Evolutionary conservation across 805 yeast species (phyloP).

Genomic region (Saccharomycopsis schoenii): DNA sequence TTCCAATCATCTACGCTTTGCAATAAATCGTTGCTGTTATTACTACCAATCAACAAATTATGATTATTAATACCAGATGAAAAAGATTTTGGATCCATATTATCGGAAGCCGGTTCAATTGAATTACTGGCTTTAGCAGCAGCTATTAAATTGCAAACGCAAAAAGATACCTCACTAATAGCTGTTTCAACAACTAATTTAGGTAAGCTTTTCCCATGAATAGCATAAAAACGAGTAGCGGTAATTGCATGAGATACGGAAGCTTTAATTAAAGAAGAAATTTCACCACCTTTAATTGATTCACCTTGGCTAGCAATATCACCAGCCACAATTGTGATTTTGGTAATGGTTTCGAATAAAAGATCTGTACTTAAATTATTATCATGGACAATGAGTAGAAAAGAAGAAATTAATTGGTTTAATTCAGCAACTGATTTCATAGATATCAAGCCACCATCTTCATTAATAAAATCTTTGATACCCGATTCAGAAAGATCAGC

Average conservation of each 20-base stretch:
- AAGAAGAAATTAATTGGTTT: conserved; percentile 32
- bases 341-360: conserved; percentile 43
- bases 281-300: conserved; percentile 27
- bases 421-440: conserved; percentile 34
- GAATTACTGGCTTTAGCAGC: conserved; percentile 35
- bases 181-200: conserved; percentile 64
- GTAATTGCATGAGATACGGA: conserved; percentile 69
- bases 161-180: conserved; percentile 58
- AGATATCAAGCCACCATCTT: conserved; percentile 38
- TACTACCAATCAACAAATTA: neutral
- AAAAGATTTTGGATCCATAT: conserved; percentile 16
- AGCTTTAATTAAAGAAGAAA: conserved; percentile 45
- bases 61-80: neutral
- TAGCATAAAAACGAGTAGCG: conserved; percentile 61
- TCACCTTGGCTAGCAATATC: conserved; percentile 24
- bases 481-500: conserved; percentile 22
- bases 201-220: conserved; percentile 58
- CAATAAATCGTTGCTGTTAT: neutral
- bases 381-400: conserved; percentile 24
- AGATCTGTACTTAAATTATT: conserved; percentile 26
- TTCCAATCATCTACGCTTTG: neutral
- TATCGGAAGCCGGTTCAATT: neutral
- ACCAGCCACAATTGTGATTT: conserved; percentile 32
- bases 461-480: conserved; percentile 24
- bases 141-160: conserved; percentile 52